These are phyloP conservation scores for Termitomyces sp. DNA, from an alignment of 768 basidiomycete genomes.

Conservation along the genomic window DNA sequence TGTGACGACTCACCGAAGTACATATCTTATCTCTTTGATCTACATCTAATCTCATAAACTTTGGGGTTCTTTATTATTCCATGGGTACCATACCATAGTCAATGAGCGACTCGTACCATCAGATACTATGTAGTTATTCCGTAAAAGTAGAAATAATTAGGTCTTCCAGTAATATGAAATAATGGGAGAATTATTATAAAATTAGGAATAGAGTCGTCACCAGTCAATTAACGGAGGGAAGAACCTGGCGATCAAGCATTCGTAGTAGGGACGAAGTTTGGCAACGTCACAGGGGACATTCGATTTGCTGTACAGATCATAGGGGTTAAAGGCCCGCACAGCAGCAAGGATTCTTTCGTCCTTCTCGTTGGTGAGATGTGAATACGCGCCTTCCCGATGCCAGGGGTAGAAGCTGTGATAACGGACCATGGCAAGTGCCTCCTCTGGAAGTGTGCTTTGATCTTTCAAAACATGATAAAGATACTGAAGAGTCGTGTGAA, in stretches of 20 bases:
- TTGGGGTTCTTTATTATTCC: too few species aligned
- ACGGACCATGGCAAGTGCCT: constrained; percentile 86
- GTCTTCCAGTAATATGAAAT: not conserved
- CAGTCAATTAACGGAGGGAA: constrained; percentile 81
- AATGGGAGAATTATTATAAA: not conserved
- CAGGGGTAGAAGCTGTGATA: constrained; percentile 96
- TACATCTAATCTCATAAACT: not conserved
- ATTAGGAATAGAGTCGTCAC: constrained; percentile 31
- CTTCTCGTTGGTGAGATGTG: constrained; percentile 70
- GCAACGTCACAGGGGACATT: constrained; percentile 61
- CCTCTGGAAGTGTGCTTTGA: constrained; percentile 75
- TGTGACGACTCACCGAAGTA: not conserved
- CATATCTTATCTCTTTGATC: constrained; percentile 6
- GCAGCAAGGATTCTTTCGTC: constrained; percentile 63
- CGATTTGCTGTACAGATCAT: constrained; percentile 90
- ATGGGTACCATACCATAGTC: too few species aligned
- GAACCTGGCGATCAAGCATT: constrained; percentile 75
- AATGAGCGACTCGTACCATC: too few species aligned
- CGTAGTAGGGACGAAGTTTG: constrained; percentile 77
- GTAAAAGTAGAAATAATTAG: not conserved
- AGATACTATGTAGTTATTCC: not conserved
- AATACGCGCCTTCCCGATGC: constrained; percentile 87
- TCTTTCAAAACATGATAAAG: constrained; percentile 80
- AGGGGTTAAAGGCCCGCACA: constrained; percentile 87
- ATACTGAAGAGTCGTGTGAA: constrained; percentile 43